Conservation (phyloP, 2,329 filamentous ascomycete species). For the Trichoderma sp. region DNA sequence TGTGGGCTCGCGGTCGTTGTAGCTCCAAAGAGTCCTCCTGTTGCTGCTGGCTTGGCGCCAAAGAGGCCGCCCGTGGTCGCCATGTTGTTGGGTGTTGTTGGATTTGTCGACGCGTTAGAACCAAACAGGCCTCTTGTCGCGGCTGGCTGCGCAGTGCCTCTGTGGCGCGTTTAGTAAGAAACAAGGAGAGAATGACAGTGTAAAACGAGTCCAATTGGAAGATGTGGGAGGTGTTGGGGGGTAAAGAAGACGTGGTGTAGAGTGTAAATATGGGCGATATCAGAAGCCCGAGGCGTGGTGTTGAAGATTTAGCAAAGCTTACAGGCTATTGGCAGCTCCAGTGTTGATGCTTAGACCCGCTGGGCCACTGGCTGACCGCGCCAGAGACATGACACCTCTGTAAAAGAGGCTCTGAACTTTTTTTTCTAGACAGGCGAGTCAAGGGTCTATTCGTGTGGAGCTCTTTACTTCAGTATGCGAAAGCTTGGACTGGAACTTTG, state of each 20-base stretch:
- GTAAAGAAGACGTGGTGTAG: background rate
- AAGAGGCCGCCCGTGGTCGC: conserved; percentile 44
- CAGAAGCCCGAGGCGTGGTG: conserved; percentile 12
- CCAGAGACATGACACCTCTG: conserved; percentile 48
- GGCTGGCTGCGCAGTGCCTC: conserved; percentile 37
- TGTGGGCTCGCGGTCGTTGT: conserved; percentile 30
- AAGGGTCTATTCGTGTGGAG: conserved; percentile 25
- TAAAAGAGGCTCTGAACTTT: conserved; percentile 25
- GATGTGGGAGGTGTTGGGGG: background rate
- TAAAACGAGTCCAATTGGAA: background rate
- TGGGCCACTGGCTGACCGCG: conserved; percentile 61
- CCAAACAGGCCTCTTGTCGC: conserved; percentile 43
- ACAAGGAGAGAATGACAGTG: background rate
- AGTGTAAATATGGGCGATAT: conserved; percentile 5
- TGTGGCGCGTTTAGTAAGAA: conserved; percentile 26
- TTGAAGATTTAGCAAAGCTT: conserved; percentile 31
- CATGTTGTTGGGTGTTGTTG: conserved; percentile 37
- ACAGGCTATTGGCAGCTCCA: conserved; percentile 56
- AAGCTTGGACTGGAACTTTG: background rate
- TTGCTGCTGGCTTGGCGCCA: conserved; percentile 36
- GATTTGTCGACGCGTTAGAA: conserved; percentile 34
- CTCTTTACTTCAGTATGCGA: conserved; percentile 16
- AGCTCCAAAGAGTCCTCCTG: conserved; percentile 37
- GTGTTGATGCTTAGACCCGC: conserved; percentile 66
- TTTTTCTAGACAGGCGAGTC: conserved; percentile 21